Evolutionary conservation across 257 asterid species (phyloP).

Genomic region (Vinca minor): DNA sequence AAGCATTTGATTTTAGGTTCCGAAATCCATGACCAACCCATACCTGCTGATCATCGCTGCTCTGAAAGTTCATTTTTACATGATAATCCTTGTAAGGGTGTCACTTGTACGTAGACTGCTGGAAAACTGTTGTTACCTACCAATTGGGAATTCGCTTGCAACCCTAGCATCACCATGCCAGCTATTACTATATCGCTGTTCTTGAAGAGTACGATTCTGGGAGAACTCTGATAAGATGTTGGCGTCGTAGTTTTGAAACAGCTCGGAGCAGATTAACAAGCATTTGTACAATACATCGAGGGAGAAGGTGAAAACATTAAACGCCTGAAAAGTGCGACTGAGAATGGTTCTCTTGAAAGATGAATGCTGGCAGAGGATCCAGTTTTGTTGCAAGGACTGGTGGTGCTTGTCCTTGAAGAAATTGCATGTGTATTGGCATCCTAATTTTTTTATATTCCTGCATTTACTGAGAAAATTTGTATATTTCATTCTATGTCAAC

Average conservation of each 20-base stretch:
- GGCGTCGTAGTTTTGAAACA: not conserved
- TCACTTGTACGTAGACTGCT: constrained; percentile 44
- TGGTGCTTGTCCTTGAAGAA: constrained; percentile 1
- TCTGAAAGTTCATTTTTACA: constrained; percentile 36
- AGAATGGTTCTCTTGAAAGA: not conserved
- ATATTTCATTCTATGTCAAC: not conserved
- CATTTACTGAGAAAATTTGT: not conserved
- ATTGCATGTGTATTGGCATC: no score
- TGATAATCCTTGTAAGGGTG: constrained; percentile 37
- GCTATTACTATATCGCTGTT: constrained; percentile 3
- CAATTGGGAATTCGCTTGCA: constrained; percentile 9
- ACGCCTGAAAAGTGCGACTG: no score
- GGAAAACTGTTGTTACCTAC: not conserved
- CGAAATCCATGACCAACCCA: constrained; percentile 23
- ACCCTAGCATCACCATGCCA: no score
- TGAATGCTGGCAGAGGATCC: not conserved
- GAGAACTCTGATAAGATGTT: not conserved
- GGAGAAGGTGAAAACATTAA: no score
- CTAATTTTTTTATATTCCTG: no score
- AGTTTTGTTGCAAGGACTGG: not conserved
- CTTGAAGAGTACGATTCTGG: constrained; percentile 1
- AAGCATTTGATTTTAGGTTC: constrained; percentile 30
- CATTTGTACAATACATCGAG: no score
- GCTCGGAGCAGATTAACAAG: not conserved
- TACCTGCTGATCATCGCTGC: constrained; percentile 27